Evolutionary conservation across 2,329 filamentous ascomycete genomes (phyloP).

Genomic region (Leptographium wingfieldii): DNA sequence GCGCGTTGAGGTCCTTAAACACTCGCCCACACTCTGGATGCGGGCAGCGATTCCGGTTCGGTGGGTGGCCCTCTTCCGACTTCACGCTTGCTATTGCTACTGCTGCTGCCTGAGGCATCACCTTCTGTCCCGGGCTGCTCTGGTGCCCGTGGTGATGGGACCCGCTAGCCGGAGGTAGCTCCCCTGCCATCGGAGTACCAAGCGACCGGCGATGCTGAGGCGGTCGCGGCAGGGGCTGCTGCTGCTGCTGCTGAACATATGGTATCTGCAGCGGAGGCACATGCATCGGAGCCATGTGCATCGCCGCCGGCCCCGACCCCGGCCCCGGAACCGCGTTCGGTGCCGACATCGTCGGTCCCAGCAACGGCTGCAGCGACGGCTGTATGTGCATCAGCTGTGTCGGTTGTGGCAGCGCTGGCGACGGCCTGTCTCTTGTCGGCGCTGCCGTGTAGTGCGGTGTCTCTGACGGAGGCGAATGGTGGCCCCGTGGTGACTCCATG

Average conservation of each 20-base stretch:
- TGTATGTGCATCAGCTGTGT: background rate
- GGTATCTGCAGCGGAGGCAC: constrained; percentile 4
- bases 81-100: constrained; percentile 14
- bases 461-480: background rate
- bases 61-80: constrained; percentile 18
- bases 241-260: background rate
- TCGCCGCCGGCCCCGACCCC: background rate
- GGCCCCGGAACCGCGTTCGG: background rate
- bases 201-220: background rate
- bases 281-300: background rate
- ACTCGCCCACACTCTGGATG: constrained; percentile 45
- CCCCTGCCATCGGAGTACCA: background rate
- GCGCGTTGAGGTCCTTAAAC: constrained; percentile 60
- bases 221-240: constrained; percentile 1
- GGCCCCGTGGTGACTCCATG: background rate
- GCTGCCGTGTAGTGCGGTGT: background rate
- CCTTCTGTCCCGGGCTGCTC: constrained; percentile 7
- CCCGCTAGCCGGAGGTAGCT: background rate
- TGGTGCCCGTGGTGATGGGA: background rate
- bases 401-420: background rate
- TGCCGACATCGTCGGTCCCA: background rate
- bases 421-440: background rate
- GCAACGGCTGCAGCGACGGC: background rate
- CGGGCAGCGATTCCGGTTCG: constrained; percentile 38
- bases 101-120: background rate